phyloP scores from a whole-genome alignment of 192 early-diverging fungal species.

The Gigaspora rosea region DNA sequence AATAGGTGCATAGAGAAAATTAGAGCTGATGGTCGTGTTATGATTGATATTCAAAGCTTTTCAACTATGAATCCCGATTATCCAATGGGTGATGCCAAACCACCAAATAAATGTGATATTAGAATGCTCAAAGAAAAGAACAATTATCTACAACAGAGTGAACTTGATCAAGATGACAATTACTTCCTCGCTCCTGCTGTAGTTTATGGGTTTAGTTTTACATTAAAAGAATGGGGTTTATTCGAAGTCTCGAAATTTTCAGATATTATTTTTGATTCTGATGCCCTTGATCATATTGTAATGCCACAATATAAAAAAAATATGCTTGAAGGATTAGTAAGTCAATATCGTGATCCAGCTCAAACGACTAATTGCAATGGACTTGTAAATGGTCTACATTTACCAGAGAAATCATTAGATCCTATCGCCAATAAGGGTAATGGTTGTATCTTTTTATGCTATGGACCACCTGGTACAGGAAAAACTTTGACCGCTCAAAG shows the following conservation, averaged over 20 bases:
- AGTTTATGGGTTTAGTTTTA: neutral
- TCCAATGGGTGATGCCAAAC: neutral
- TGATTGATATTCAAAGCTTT: neutral
- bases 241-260: neutral
- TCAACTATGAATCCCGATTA: neutral
- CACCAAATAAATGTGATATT: neutral
- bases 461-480: too few species aligned
- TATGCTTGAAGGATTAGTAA: neutral
- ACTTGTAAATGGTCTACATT: constrained; percentile 24
- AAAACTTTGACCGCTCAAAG: too few species aligned
- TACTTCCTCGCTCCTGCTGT: neutral
- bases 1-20: neutral
- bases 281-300: neutral
- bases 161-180: neutral
- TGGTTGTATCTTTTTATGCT: too few species aligned
- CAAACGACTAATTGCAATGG: neutral
- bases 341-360: neutral
- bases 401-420: constrained; percentile 8
- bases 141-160: neutral
- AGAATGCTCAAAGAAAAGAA: neutral
- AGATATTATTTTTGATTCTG: neutral
- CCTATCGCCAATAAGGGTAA: constrained; percentile 52
- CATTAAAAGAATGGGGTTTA: neutral
- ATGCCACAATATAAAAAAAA: neutral
- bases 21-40: neutral